These are phyloP conservation scores for Solanum tarapatanum DNA, from an alignment of 257 asterid species.

Conservation along the genomic window DNA sequence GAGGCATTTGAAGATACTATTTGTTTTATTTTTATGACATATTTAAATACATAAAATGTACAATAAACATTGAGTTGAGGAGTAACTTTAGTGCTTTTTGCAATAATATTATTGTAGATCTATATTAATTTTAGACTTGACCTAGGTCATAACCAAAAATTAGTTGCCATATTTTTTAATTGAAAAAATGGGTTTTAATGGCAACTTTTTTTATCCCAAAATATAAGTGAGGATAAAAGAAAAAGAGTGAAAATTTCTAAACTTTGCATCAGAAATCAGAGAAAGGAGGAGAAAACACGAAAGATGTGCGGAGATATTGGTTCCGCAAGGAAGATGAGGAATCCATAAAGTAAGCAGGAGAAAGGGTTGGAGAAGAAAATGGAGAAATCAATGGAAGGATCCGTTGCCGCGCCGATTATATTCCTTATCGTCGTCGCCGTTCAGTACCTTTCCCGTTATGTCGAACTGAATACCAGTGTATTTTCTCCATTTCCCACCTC, in stretches of 20 bases:
- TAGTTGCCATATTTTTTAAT: no score
- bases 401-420: conserved; percentile 57
- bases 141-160: no score
- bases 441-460: conserved; percentile 46
- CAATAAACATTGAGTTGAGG: no score
- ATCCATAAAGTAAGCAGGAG: not conserved
- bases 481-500: not conserved
- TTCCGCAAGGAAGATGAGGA: not conserved
- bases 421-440: conserved; percentile 48
- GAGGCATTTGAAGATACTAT: no score
- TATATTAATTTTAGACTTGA: no score
- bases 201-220: not conserved
- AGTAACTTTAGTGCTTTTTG: no score
- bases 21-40: no score
- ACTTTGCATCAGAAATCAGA: not conserved
- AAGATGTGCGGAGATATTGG: not conserved
- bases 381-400: conserved; percentile 47
- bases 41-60: no score
- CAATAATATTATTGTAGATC: no score
- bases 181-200: no score
- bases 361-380: not conserved
- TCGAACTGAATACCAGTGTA: conserved; percentile 52
- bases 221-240: not conserved
- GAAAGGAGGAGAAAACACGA: not conserved
- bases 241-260: not conserved